These are phyloP conservation scores for Vararia minispora DNA, from an alignment of 768 basidiomycete genomes.

Conservation along the genomic window DNA sequence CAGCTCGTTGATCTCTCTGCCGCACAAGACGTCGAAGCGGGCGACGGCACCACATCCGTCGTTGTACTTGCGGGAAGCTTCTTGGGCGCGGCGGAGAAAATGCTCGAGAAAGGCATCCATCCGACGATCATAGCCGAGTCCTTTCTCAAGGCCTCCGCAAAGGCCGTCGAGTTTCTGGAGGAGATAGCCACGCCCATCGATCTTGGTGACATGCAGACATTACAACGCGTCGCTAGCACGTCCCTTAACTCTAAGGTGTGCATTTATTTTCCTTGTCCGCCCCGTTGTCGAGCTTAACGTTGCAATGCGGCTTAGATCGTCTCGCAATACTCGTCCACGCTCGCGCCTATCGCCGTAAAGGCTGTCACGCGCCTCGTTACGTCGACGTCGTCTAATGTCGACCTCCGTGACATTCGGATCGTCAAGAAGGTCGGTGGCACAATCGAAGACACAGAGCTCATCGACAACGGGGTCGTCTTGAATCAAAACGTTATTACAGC, in stretches of 20 bases:
- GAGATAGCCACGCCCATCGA: slow-evolving; percentile 91
- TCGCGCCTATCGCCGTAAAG: slow-evolving; percentile 97
- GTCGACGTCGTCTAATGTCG: slow-evolving; percentile 85
- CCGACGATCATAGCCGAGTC: slow-evolving; percentile 95
- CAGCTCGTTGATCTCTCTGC: slow-evolving; percentile 96
- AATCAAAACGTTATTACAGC: slow-evolving; percentile 89
- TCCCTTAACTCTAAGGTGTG: slow-evolving; percentile 90
- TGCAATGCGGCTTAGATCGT: slow-evolving; percentile 56
- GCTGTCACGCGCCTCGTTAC: slow-evolving; percentile 90
- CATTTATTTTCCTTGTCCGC: slow-evolving; percentile 1
- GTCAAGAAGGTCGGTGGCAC: slow-evolving; percentile 99
- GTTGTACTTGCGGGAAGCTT: slow-evolving; percentile 93
- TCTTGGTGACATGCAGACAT: slow-evolving; percentile 71
- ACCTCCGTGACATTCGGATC: slow-evolving; percentile 89
- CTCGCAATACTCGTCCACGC: slow-evolving; percentile 95
- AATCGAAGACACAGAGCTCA: slow-evolving; percentile 95
- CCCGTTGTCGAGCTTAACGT: not conserved
- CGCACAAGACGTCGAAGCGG: slow-evolving; percentile 97
- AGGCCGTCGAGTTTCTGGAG: slow-evolving; percentile 88
- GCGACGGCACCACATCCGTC: slow-evolving; percentile 96
- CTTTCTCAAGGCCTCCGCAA: slow-evolving; percentile 84
- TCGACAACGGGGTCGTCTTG: slow-evolving; percentile 95
- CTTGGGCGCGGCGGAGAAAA: slow-evolving; percentile 90
- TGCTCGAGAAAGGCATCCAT: slow-evolving; percentile 94
- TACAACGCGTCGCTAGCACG: slow-evolving; percentile 89